These are phyloP conservation scores for Pseudocercospora musae DNA, from an alignment of 2,329 filamentous ascomycete species.

Conservation along the genomic window DNA sequence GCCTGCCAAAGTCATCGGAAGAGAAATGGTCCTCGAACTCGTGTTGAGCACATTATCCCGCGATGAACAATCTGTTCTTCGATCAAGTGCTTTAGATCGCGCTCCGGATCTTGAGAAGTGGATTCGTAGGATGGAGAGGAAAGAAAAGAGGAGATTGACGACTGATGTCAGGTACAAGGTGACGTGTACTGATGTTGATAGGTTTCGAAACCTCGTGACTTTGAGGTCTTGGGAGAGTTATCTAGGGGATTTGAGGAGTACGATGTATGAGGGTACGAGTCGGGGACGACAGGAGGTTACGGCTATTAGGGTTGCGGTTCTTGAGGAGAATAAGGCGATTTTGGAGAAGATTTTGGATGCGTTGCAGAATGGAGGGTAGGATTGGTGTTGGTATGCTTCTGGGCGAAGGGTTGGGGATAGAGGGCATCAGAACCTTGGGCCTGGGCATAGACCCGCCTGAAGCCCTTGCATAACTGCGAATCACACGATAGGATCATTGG, in stretches of 20 bases:
- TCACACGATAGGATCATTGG: not conserved
- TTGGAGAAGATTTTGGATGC: not conserved
- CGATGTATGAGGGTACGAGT: not conserved
- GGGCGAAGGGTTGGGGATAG: not conserved
- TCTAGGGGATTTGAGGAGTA: not conserved
- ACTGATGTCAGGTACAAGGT: not conserved
- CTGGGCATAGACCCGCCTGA: not conserved
- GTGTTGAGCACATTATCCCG: not conserved
- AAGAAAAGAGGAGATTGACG: not conserved
- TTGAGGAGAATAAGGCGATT: not conserved
- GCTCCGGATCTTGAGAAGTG: not conserved
- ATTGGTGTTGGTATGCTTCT: not conserved
- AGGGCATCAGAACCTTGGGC: not conserved
- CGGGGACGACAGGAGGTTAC: not conserved
- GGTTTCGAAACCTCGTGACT: not conserved
- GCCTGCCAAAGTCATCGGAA: not conserved
- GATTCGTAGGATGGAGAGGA: not conserved
- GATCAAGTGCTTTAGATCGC: not conserved
- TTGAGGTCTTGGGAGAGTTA: not conserved
- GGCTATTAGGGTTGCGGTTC: not conserved
- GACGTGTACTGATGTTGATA: not conserved
- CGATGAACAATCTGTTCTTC: not conserved
- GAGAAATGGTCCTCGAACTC: not conserved
- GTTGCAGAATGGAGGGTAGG: not conserved
- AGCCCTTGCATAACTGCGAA: not conserved